Evolutionary conservation across 2,329 filamentous ascomycete species (phyloP).

Genomic region (Pseudonectria foliicola): DNA sequence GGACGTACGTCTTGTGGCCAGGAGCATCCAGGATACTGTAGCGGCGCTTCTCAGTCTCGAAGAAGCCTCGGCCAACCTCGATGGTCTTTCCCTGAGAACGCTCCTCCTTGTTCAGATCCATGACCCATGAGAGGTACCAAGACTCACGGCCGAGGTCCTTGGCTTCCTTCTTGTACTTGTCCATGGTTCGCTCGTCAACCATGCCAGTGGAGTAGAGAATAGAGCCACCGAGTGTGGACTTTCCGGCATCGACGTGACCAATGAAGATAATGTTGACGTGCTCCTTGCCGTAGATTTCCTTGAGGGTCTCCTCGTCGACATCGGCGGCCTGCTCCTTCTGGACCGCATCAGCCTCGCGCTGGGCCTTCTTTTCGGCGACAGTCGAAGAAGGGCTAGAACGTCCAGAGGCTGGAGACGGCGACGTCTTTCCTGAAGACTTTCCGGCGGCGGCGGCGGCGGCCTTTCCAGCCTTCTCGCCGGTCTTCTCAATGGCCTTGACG

Average conservation of each 20-base stretch:
- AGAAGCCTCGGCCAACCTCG: constrained; percentile 90
- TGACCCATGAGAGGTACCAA: constrained; percentile 98
- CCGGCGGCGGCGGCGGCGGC: constrained; percentile 32
- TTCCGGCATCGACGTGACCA: constrained; percentile 96
- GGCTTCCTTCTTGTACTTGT: constrained; percentile 95
- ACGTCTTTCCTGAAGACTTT: constrained; percentile 60
- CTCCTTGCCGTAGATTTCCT: constrained; percentile 94
- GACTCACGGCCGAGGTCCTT: constrained; percentile 95
- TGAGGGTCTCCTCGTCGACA: constrained; percentile 65
- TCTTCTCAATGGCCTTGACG: constrained; percentile 86
- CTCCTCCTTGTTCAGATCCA: constrained; percentile 96
- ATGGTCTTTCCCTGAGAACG: constrained; percentile 95
- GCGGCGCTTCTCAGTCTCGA: constrained; percentile 91
- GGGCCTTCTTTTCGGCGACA: constrained; percentile 44
- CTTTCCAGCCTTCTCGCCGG: constrained; percentile 55
- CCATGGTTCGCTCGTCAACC: constrained; percentile 98
- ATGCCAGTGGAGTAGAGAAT: constrained; percentile 93
- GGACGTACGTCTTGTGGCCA: constrained; percentile 96
- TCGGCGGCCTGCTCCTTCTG: constrained; percentile 74
- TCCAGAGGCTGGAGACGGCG: constrained; percentile 75
- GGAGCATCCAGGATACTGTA: constrained; percentile 97
- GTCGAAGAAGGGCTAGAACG: constrained; percentile 65
- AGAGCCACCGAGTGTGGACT: constrained; percentile 89
- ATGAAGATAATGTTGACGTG: constrained; percentile 95
- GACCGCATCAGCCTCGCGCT: constrained; percentile 73